Evolutionary conservation across 805 yeast genomes (phyloP).

Genomic region (Starmerella tilneyi): DNA sequence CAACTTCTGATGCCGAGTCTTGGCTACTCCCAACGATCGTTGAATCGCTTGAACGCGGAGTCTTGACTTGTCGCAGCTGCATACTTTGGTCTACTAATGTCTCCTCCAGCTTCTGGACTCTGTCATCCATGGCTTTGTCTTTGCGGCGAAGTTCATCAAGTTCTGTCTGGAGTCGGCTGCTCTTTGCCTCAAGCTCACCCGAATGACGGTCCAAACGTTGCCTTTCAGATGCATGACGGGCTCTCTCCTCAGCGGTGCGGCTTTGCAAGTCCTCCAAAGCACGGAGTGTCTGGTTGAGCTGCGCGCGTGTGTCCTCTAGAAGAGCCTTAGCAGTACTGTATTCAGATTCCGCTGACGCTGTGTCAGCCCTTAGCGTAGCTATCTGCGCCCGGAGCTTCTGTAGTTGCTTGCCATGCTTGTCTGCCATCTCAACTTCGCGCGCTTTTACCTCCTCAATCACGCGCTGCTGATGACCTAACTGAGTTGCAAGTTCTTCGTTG

Average conservation of each 20-base stretch:
- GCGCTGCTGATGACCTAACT: slow-evolving; percentile 4
- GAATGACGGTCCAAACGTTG: slow-evolving; percentile 1
- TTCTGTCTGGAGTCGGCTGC: slow-evolving; percentile 1
- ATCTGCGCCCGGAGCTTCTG: slow-evolving; percentile 6
- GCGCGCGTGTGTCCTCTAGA: neutral
- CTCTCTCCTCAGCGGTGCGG: neutral
- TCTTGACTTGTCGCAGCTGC: neutral
- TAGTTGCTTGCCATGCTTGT: neutral
- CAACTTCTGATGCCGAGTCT: neutral
- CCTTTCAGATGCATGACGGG: neutral
- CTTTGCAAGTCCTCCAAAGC: slow-evolving; percentile 1
- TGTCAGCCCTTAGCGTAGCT: slow-evolving; percentile 2
- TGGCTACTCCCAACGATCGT: neutral
- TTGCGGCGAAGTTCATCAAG: slow-evolving; percentile 1
- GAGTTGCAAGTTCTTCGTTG: slow-evolving; percentile 1
- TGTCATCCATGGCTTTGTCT: slow-evolving; percentile 5
- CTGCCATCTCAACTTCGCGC: neutral
- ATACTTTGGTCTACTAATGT: slow-evolving; percentile 3
- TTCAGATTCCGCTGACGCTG: neutral
- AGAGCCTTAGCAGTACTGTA: neutral
- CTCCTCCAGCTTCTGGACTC: slow-evolving; percentile 2
- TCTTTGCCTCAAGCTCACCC: slow-evolving; percentile 1
- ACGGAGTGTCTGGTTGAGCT: slow-evolving; percentile 3
- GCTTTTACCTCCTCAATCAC: neutral
- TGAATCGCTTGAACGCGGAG: neutral